Base-by-base conservation (phyloP, 2,329 filamentous ascomycete genomes). In the Ophiocordyceps camponoti-floridani region DNA sequence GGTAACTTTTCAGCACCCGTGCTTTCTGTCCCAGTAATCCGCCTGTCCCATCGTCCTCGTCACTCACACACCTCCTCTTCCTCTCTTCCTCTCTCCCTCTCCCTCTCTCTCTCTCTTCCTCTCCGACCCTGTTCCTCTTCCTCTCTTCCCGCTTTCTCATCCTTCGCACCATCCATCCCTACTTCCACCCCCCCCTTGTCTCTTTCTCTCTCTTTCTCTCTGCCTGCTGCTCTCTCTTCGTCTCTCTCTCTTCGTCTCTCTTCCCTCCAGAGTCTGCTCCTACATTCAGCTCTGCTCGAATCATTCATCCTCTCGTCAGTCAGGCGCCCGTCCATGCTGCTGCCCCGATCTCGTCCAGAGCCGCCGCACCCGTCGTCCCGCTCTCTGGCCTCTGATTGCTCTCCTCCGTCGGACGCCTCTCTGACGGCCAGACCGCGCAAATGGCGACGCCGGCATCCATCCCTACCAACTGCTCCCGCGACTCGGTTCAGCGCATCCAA, bases 401-500 rank as follows among this genome's bases (percentile, higher is more conserved):
- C 28, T 30, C 28, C 12, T 30, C 28, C 9, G 3, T 30, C 28
- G 28, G 28, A 30, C 28, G 28, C 35, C 9, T n/a, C 14, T 37
- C 35, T 12, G 8, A 10, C 12, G 28, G 28, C 28, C 28, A 30
- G 35, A 9, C 35, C 4, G 35, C 14, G 35, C 14, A 40, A 23
- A 62, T 62, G 57, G 57, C 60, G 44, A 62, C 59, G 28, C 51
- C 58, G 37, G 51, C 58, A 19, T 44, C 47, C 41, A 56, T 58
- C 31, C 55, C 55, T 41, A 46, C 51, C 14, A 56, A 59, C 43
- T 47, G 50, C 41, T 45, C 53, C 46, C 58, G 56, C 50, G 59
- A 68, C 43, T 54, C 58, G 42, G 52, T 60, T 48, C 70, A 82
- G 43, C 67, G 73, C 45, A 58, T 64, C 44, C 60, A 63, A 43